Evolutionary conservation across 768 basidiomycete genomes (phyloP), one percentile per base, ranked within the genome.

Genomic region (Podaxis mareebaensis): DNA sequence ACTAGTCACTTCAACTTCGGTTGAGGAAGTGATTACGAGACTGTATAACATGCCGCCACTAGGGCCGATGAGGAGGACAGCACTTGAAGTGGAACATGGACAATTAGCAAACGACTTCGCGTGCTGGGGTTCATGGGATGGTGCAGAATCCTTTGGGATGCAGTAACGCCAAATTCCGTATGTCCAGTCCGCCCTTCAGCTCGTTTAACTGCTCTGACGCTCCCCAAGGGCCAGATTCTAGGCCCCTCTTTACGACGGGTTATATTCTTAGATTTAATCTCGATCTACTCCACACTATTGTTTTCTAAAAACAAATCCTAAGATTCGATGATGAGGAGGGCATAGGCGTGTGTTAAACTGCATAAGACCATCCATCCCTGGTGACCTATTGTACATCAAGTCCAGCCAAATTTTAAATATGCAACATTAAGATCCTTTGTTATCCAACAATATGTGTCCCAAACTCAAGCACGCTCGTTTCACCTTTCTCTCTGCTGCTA

Each of bases 381-480:
- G 44, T 46, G 44, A 20, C 44, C 44, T 42, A 36, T 22, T 53
- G 44, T 64, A 64, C 52, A 58, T 20, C 30, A 10, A 55, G 20
- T 58, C 44, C 44, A 26, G 42, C 22, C 22, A 61, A n/a, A 36
- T 13, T 17, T 22, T 22, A 28, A 6, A 42, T 28, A 22, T n/a
- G 24, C 12, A 24, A 5, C 66, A 53, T 64, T 36, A 64, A 53
- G 26, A 39, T 8, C 20, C 30, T 42, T 39, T 46, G 20, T 52
- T 61, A 61, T 73, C 84, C 60, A 86, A 66, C 63, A 87, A 71
- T 33, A 90, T 85, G 77, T 85, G 84, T 2, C 73, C 77, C 69
- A 85, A 69, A 66, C 85, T 81, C 78, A 92, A 81, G 73, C 85
- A 87, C 77, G 85, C 85, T 61, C 75, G 80, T 77, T 92, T 94